Evolutionary conservation across 2,329 filamentous ascomycete genomes (phyloP), one percentile per base, ranked within the genome.

Genomic region (Xylariaceae sp.): DNA sequence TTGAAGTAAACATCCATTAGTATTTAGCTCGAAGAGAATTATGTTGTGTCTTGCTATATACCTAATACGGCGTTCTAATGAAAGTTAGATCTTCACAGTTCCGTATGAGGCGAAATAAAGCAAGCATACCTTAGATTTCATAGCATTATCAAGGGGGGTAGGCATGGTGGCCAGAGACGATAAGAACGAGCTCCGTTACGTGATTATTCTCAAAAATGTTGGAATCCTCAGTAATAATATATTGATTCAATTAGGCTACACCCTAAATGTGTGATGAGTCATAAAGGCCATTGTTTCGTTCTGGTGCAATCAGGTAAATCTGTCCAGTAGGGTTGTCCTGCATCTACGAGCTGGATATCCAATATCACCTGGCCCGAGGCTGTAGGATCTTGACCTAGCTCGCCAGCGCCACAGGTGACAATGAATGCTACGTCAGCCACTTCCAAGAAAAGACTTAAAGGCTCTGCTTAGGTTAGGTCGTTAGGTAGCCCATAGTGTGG

Each of bases 11-110:
- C n/a, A 27, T 58, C 59, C 61, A 64, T 67, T 47, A 67, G 64
- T 64, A 62, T 36, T 47, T 18, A 29, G 36, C 10, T 37, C 10
- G 27, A 41, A 40, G 30, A 4, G 57, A 54, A 9, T 35, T 7
- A 11, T 20, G 18, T 27, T 13, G 6, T 52, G 50, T 53, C 50
- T 30, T 45, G 18, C 24, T 35, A 56, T 57, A 51, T 80, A 90
- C 87, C 87, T 53, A 91, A 74, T 50, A 91, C 81, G 54, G 88
- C 77, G 65, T 87, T 89, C 87, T 91, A 65, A 35, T 51, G 53
- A 33, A 21, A 6, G 55, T 53, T 37, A 59, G 59, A 47, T 18
- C 21, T 39, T 67, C 5, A n/a, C 11, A 15, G n/a, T 13, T 6
- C 21, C 3, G 11, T 27, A 21, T 29, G 35, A 40, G 13, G 42